phyloP scores from a whole-genome alignment of 2,329 filamentous ascomycete species.

The Raffaelea arxii region DNA sequence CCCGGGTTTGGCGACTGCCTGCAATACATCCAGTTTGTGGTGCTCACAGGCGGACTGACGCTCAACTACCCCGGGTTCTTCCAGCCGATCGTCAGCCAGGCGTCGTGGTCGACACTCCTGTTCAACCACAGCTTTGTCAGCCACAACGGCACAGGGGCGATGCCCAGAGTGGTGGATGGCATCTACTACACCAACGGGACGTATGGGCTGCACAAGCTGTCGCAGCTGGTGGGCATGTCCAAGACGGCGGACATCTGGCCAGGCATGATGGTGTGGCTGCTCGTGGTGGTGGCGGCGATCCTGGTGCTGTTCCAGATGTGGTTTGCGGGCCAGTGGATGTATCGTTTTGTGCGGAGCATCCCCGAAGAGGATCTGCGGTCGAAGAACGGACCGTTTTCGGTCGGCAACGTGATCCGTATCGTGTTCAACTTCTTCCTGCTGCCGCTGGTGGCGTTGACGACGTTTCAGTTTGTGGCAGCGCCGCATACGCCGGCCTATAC shows the following conservation, averaged over 20 bases:
- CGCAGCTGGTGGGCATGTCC: constrained; percentile 74
- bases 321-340: constrained; percentile 68
- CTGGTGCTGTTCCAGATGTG: constrained; percentile 64
- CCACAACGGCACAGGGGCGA: constrained; percentile 52
- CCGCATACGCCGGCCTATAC: constrained; percentile 56
- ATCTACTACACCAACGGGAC: constrained; percentile 73
- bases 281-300: constrained; percentile 61
- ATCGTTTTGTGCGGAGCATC: constrained; percentile 59
- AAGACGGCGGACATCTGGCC: constrained; percentile 77
- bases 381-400: constrained; percentile 83
- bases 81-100: constrained; percentile 81
- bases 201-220: constrained; percentile 70
- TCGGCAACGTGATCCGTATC: constrained; percentile 72
- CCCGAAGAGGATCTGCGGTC: constrained; percentile 79
- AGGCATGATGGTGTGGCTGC: constrained; percentile 84
- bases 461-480: constrained; percentile 83
- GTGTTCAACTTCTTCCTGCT: constrained; percentile 89
- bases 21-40: constrained; percentile 91
- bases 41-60: constrained; percentile 76
- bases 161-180: constrained; percentile 64
- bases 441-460: constrained; percentile 75
- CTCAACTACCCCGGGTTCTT: constrained; percentile 90
- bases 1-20: constrained; percentile 95
- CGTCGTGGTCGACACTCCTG: constrained; percentile 79
- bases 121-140: constrained; percentile 88